phyloP scores from a whole-genome alignment of 768 basidiomycete species.

The Auricularia cornea region DNA sequence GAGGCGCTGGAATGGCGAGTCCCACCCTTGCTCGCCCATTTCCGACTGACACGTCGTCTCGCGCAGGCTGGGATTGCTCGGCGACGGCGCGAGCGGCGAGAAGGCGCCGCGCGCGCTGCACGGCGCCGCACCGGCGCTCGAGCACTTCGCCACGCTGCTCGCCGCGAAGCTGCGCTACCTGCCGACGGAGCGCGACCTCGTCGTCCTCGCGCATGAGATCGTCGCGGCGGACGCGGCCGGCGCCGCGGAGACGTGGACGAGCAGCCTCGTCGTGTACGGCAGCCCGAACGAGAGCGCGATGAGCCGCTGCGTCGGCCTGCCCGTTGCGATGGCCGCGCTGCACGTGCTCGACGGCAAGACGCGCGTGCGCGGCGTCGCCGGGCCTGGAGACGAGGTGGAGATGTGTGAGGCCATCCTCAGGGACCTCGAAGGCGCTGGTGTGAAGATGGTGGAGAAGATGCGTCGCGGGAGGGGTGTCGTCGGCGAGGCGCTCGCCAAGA shows the following conservation, averaged over 20 bases:
- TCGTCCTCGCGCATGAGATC: conserved; percentile 79
- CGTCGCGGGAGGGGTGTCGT: not conserved
- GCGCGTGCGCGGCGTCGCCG: conserved; percentile 42
- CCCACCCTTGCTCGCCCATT: conserved; percentile 4
- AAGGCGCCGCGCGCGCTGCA: conserved; percentile 10
- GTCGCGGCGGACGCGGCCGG: conserved; percentile 22
- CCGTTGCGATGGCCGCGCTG: conserved; percentile 75
- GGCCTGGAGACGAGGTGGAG: conserved; percentile 54
- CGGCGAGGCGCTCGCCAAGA: not conserved
- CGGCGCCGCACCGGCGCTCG: conserved; percentile 36
- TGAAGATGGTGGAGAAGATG: conserved; percentile 23
- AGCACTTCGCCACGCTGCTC: conserved; percentile 66
- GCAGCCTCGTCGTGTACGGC: conserved; percentile 58
- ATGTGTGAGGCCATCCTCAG: conserved; percentile 58
- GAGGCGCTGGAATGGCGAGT: conserved; percentile 18
- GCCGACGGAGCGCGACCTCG: conserved; percentile 73
- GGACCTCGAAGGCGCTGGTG: conserved; percentile 41
- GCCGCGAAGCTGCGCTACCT: conserved; percentile 62
- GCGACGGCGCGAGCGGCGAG: not conserved
- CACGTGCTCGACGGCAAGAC: conserved; percentile 56
- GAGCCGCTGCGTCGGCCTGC: conserved; percentile 85
- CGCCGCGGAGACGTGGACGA: conserved; percentile 51
- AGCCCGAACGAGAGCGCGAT: conserved; percentile 61
- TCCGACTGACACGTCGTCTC: not conserved
- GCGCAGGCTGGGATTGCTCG: not conserved